Conservation (phyloP, 371 early-diverging fungal species). For the Choanephora cucurbitarum region DNA sequence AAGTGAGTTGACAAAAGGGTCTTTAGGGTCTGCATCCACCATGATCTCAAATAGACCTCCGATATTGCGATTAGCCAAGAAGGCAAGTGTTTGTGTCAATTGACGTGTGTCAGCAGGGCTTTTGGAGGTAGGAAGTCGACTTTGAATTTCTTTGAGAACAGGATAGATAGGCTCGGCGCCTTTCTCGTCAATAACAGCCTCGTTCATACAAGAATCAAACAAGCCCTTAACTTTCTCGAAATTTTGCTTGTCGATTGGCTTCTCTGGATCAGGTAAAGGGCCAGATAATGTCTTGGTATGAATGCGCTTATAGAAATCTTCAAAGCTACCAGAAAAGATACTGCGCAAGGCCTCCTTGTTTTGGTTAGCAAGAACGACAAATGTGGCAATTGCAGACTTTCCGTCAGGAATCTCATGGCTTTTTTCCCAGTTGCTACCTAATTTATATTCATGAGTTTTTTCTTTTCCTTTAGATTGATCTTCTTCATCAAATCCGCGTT, state of each 20-base stretch:
- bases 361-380: conserved; percentile 32
- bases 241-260: conserved; percentile 45
- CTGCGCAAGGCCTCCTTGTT: conserved; percentile 67
- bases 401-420: conserved; percentile 54
- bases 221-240: conserved; percentile 51
- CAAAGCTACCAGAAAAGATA: conserved; percentile 44
- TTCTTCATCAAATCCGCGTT: too few relatives aligned
- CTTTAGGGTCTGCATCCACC: conserved; percentile 43
- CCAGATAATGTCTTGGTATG: conserved; percentile 5
- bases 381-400: conserved; percentile 44
- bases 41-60: conserved; percentile 21
- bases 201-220: conserved; percentile 62
- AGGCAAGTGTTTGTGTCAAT: conserved; percentile 17
- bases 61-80: conserved; percentile 16
- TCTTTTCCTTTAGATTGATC: too few relatives aligned
- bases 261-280: conserved; percentile 36
- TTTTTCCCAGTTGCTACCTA: conserved; percentile 55
- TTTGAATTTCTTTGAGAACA: conserved; percentile 35
- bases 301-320: conserved; percentile 31
- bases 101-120: conserved; percentile 13
- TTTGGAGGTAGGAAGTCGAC: conserved; percentile 17
- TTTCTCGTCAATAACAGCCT: conserved; percentile 42
- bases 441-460: too few relatives aligned
- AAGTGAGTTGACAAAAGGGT: conserved; percentile 47
- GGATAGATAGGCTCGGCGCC: conserved; percentile 52